Conservation (phyloP, 1,284 basidiomycete genomes). For the Puccinia coronata region DNA sequence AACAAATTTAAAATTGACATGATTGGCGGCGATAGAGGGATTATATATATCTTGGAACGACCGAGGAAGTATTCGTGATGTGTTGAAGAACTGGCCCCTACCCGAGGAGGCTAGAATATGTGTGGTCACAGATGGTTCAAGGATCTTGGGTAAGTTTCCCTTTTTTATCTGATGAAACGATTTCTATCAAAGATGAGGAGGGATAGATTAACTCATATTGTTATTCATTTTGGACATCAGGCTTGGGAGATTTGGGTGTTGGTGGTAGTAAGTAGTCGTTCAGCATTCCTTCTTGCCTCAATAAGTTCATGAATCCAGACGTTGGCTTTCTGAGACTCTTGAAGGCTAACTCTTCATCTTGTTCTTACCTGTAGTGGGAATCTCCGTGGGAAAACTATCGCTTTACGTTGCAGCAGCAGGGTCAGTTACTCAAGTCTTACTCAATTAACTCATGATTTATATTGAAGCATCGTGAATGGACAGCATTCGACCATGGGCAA, state of each 20-base stretch:
- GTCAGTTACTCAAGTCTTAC: slow-evolving; percentile 59
- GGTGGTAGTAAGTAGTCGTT: slow-evolving; percentile 54
- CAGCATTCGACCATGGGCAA: slow-evolving; percentile 80
- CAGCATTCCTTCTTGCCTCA: neutral
- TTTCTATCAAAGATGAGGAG: neutral
- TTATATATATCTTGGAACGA: slow-evolving; percentile 78
- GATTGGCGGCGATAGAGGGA: slow-evolving; percentile 37
- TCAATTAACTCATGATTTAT: neutral
- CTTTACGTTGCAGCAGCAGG: slow-evolving; percentile 86
- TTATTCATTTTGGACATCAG: neutral
- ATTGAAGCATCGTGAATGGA: slow-evolving; percentile 5
- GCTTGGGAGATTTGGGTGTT: slow-evolving; percentile 75
- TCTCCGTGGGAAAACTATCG: slow-evolving; percentile 87
- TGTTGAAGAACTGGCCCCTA: slow-evolving; percentile 75
- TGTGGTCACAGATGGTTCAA: slow-evolving; percentile 82
- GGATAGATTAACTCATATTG: neutral
- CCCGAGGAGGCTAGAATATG: slow-evolving; percentile 74
- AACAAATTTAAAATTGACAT: neutral
- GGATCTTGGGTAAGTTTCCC: slow-evolving; percentile 71
- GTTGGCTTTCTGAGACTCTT: neutral
- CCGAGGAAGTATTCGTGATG: slow-evolving; percentile 72
- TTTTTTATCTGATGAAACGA: neutral
- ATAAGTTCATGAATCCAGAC: neutral
- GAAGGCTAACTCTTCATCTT: neutral
- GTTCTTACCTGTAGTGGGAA: slow-evolving; percentile 70